Conservation (phyloP, 768 basidiomycete species). For the Megacollybia marginata region DNA sequence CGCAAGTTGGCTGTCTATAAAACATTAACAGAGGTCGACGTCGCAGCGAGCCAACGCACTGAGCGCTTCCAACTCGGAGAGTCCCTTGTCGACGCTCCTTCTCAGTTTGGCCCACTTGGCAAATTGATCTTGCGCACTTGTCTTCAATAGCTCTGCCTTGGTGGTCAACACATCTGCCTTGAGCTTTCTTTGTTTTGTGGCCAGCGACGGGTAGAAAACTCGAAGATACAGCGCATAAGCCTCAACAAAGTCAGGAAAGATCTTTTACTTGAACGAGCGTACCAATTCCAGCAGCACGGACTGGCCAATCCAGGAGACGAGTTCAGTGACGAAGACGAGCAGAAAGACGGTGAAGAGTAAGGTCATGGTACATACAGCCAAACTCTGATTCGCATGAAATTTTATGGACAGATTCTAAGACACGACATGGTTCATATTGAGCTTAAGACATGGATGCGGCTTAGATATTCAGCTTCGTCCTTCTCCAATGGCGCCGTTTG, state of each 20-base stretch:
- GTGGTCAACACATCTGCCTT: conserved; percentile 73
- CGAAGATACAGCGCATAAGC: conserved; percentile 65
- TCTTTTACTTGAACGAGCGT: no score
- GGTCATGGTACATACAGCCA: conserved; percentile 40
- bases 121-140: conserved; percentile 95
- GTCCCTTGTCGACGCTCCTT: conserved; percentile 84
- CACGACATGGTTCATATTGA: background rate
- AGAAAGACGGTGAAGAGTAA: conserved; percentile 77
- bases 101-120: conserved; percentile 96
- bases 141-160: conserved; percentile 81
- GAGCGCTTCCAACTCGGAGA: conserved; percentile 85
- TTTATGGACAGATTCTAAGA: background rate
- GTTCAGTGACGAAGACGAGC: conserved; percentile 75
- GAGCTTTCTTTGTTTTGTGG: conserved; percentile 57
- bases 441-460: background rate
- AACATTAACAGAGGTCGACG: background rate
- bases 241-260: conserved; percentile 29
- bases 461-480: conserved; percentile 98
- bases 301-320: conserved; percentile 86
- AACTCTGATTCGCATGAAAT: background rate
- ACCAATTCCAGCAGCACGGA: conserved; percentile 78
- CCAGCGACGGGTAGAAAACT: conserved; percentile 50
- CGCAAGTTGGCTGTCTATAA: conserved; percentile 59
- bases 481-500: conserved; percentile 98
- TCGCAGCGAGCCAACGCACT: conserved; percentile 50